Evolutionary conservation across 306 rosid genomes (phyloP), one percentile per base, ranked within the genome.

Genomic region (Cucurbita moschata): DNA sequence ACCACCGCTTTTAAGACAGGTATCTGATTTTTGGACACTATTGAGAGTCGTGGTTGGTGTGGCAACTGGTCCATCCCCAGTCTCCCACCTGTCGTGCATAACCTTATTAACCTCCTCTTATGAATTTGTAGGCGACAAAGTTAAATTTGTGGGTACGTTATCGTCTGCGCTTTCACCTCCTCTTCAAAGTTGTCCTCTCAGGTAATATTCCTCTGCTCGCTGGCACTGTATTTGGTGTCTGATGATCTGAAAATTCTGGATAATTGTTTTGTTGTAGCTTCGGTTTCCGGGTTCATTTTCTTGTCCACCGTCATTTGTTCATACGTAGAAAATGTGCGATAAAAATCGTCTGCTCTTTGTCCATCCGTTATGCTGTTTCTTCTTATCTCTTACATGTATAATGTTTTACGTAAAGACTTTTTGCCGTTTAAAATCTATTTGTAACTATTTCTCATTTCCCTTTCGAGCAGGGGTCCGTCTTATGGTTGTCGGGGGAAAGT

Each of bases 401-500:
- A 5, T 14, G 39, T 21, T 30, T 30, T 70, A 1, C 26, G 26
- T 14, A 30, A 69, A 50, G 2, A 50, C 59, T 30, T 26, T 50
- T 15, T 50, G n/a, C 46, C 43, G 53, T 66, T 66, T 44, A 66
- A 44, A 43, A 43, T 11, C 39, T 19, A 10, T 66, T 43, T 21
- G 5, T 19, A 16, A 9, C 23, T 43, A 19, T 19, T n/a, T 60
- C 58, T 68, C 56, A 75, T 62, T 57, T 81, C 30, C 59, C 43
- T 66, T 72, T 78, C 72, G 65, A 54, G 80, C 87, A 94, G 99
- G 86, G 99, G 99, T 58, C 99, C 99, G 37, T 87, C 87, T 60
- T 79, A 73, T 83, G 99, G 97, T 66, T 86, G 78, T 72, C 85
- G 91, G 60, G 99, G 99, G 39, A 89, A 82, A 86, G 90, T 95